These are phyloP conservation scores for Solanum megistacrolobum DNA, from an alignment of 257 asterid genomes.

Conservation along the genomic window DNA sequence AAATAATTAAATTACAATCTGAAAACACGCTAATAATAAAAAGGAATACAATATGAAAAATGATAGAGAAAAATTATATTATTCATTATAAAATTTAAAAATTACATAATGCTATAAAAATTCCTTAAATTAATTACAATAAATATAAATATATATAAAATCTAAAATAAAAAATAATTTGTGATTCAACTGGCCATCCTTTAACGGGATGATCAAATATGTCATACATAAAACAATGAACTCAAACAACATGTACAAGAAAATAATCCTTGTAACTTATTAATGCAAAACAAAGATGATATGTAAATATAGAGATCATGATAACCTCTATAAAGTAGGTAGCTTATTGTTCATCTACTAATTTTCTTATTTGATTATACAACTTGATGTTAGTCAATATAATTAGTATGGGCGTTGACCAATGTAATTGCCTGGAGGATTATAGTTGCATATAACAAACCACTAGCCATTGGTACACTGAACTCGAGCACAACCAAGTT, in stretches of 20 bases:
- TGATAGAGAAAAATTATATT: too few relatives aligned
- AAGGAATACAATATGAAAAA: too few relatives aligned
- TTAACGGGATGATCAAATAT: background rate
- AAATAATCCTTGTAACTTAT: too few relatives aligned
- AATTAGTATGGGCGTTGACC: conserved; percentile 17
- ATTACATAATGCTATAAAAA: too few relatives aligned
- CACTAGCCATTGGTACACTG: conserved; percentile 8
- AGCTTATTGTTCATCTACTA: background rate
- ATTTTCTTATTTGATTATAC: background rate
- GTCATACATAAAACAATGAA: too few relatives aligned
- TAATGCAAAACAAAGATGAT: too few relatives aligned
- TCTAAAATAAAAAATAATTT: rapidly evolving
- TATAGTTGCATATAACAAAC: conserved; percentile 23
- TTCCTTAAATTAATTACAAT: too few relatives aligned
- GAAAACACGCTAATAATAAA: too few relatives aligned
- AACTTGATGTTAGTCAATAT: background rate
- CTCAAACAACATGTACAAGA: too few relatives aligned
- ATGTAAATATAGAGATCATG: background rate
- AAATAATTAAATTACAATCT: too few relatives aligned
- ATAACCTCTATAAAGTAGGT: background rate
- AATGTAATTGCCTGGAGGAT: conserved; percentile 11
- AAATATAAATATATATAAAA: too few relatives aligned
- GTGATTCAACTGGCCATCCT: background rate
- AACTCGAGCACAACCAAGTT: conserved; percentile 28
- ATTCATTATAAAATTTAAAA: too few relatives aligned